These are phyloP conservation scores for Aspergillus sp. DNA, from an alignment of 2,329 filamentous ascomycete genomes.

Conservation along the genomic window DNA sequence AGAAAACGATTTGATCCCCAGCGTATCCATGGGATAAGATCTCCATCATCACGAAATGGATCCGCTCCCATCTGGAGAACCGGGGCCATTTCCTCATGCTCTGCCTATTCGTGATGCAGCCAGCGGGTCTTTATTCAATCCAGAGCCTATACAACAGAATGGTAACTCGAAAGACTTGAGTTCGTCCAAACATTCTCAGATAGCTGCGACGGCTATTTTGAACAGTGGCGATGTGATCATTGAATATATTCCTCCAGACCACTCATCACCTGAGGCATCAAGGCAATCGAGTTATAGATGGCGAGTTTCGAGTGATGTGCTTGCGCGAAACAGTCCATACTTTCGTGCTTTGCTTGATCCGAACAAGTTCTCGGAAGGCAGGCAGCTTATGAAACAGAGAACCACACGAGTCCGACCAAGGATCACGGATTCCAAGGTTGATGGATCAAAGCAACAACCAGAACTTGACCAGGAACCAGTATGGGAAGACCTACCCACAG, in stretches of 20 bases:
- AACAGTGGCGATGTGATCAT: conserved; percentile 37
- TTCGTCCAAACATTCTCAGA: background rate
- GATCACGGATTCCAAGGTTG: background rate
- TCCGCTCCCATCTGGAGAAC: conserved; percentile 16
- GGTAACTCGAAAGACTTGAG: background rate
- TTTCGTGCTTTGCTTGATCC: conserved; percentile 42
- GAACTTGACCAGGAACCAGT: background rate
- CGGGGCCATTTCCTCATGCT: conserved; percentile 4
- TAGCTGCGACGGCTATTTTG: conserved; percentile 23
- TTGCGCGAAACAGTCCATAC: conserved; percentile 38
- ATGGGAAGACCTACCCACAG: conserved; percentile 22
- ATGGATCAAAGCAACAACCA: background rate
- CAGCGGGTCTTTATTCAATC: background rate
- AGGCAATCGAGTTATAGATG: conserved; percentile 24
- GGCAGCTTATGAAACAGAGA: conserved; percentile 31
- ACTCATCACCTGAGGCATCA: conserved; percentile 6
- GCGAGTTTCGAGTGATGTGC: conserved; percentile 32
- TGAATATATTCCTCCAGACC: conserved; percentile 26
- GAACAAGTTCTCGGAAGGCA: conserved; percentile 43
- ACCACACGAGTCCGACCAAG: conserved; percentile 1
- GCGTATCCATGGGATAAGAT: background rate
- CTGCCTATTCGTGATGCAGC: conserved; percentile 1
- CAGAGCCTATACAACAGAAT: background rate
- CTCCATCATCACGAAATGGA: conserved; percentile 17
- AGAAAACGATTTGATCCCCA: background rate